phyloP scores from a whole-genome alignment of 768 basidiomycete species.

The Suillus spraguei region DNA sequence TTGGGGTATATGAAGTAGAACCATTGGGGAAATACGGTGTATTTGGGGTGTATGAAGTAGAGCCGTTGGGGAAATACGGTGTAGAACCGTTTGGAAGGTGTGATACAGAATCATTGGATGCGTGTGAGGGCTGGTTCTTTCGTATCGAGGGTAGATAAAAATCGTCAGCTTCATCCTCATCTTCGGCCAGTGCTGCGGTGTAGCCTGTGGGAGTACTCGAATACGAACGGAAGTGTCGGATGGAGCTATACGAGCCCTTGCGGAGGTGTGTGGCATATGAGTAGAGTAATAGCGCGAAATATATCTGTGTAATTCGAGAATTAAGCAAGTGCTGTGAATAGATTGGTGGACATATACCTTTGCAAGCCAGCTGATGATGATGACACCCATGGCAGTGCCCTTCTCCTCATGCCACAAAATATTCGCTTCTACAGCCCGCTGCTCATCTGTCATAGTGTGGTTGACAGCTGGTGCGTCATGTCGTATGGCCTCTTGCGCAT shows the following conservation, averaged over 20 bases:
- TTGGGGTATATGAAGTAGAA: not conserved
- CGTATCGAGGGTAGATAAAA: slow-evolving; percentile 69
- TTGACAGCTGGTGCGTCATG: slow-evolving; percentile 49
- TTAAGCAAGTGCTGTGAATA: not conserved
- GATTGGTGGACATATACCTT: slow-evolving; percentile 60
- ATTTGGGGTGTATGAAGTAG: not conserved
- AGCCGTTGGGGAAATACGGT: slow-evolving; percentile 1
- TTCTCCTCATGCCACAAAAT: slow-evolving; percentile 91
- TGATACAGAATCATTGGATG: not conserved
- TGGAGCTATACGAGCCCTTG: slow-evolving; percentile 84
- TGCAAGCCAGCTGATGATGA: slow-evolving; percentile 81
- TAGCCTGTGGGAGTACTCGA: slow-evolving; percentile 25
- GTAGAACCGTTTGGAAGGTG: slow-evolving; percentile 6
- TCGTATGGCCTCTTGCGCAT: slow-evolving; percentile 87
- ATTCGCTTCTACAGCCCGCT: slow-evolving; percentile 74
- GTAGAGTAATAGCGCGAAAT: slow-evolving; percentile 88
- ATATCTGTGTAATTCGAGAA: slow-evolving; percentile 57
- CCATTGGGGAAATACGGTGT: slow-evolving; percentile 1
- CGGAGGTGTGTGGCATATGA: slow-evolving; percentile 94
- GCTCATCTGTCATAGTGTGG: slow-evolving; percentile 59
- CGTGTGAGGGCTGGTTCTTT: slow-evolving; percentile 31
- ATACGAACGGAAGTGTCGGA: slow-evolving; percentile 46
- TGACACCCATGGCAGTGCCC: slow-evolving; percentile 72
- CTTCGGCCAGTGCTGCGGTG: slow-evolving; percentile 42
- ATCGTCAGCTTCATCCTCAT: slow-evolving; percentile 67